Base-by-base conservation (phyloP, 2,329 filamentous ascomycete genomes). In the Trichoderma semiorbis region DNA sequence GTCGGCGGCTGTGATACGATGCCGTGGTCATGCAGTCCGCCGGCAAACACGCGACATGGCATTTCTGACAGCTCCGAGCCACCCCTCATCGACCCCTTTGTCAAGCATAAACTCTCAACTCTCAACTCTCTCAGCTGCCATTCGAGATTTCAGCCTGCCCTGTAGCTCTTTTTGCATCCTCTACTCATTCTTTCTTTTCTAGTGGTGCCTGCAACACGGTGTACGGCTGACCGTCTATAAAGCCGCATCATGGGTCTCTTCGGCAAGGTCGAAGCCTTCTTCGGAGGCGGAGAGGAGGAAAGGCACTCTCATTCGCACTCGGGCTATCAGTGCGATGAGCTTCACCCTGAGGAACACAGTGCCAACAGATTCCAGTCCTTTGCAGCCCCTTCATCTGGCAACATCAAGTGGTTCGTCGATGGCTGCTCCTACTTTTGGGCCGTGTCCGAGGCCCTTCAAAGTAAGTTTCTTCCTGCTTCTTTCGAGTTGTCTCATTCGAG, bases 331-430 rank as follows among this genome's bases (percentile, higher is more conserved):
- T 85, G 84, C 74, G 80, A 82, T 68, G 77, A 83, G 39, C 76
- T 82, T 34, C 84, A 86, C 62, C 77, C 80, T 3, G 80, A 83
- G 30, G 79, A 82, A 67, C 83, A 85, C 74, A 81, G 80, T 30
- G 79, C 81, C 30, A 85, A 91, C 75, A 86, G 89, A 63, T 91
- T 85, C 78, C 83, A 87, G 72, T 91, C 89, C 72, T 97, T 97
- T 83, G 92, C 92, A 1, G 90, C 92, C 1, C 87, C 91, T 77
- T 88, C 92, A 24, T 87, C 88, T 36, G 91, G 92, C 71, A 91
- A 94, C 78, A 90, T 89, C 74, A 97, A 97, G 84, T 97, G 94
- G 93, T 95, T 92, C 81, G 92, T 96, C 21, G 93, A 96, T 78
- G 93, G 92, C 7, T 93, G 91, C 78, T 89, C 90, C 10, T 96